A percentile compares a stretch with the other conserved stretches of the same genome.
Evolutionary conservation across 768 basidiomycete species (phyloP).

Genomic region (Agrocybe pediades): DNA sequence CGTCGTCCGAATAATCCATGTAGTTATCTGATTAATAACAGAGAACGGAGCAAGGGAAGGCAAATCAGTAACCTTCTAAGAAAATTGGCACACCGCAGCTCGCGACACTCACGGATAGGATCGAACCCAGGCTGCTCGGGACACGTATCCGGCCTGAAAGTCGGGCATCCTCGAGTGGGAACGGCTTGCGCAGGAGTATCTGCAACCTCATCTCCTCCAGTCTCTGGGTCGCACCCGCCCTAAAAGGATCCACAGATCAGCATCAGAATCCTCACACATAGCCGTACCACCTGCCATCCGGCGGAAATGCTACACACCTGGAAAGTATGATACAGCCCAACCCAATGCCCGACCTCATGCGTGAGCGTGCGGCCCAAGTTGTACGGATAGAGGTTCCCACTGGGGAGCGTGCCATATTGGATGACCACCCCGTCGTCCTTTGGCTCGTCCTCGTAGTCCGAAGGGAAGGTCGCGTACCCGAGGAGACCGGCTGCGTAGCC

Average conservation of each 20-base stretch:
- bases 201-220: constrained; percentile 36
- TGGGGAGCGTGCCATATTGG: constrained; percentile 32
- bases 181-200: constrained; percentile 41
- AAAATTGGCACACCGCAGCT: neutral
- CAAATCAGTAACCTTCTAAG: no score
- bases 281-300: neutral
- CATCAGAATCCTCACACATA: no score
- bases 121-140: constrained; percentile 31
- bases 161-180: constrained; percentile 35
- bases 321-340: constrained; percentile 43
- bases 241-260: constrained; percentile 9
- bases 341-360: constrained; percentile 41
- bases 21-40: constrained; percentile 43
- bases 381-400: constrained; percentile 29
- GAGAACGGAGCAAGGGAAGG: no score
- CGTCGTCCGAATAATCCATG: constrained; percentile 48
- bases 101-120: constrained; percentile 29
- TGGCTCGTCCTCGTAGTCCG: constrained; percentile 23
- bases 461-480: constrained; percentile 40
- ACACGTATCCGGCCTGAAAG: constrained; percentile 31
- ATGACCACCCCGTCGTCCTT: constrained; percentile 40
- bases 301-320: constrained; percentile 11
- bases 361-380: constrained; percentile 34
- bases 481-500: constrained; percentile 24
- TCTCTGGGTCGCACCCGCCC: constrained; percentile 23